Conservation (phyloP, 2,329 filamentous ascomycete genomes). For the Ophiostoma quercus region DNA sequence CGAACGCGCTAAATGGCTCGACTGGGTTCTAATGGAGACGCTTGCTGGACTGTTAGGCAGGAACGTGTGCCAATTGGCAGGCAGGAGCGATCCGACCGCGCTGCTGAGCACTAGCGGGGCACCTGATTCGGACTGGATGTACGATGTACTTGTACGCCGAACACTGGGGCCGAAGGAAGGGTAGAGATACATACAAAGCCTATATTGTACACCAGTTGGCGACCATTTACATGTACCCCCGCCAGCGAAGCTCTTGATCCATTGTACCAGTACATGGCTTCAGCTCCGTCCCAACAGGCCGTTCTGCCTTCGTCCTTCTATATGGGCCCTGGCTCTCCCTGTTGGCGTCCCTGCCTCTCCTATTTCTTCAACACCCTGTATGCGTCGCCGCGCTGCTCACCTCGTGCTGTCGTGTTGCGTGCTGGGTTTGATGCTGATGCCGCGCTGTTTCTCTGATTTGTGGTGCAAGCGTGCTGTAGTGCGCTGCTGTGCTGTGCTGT, state of each 20-base stretch:
- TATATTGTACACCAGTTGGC: background rate
- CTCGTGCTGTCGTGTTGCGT: background rate
- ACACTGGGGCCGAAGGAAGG: background rate
- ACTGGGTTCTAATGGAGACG: conserved; percentile 1
- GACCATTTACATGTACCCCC: background rate
- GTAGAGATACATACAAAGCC: background rate
- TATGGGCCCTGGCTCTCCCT: background rate
- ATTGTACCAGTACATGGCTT: background rate
- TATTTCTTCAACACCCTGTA: conserved; percentile 12
- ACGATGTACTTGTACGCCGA: background rate
- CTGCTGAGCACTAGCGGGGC: conserved; percentile 10
- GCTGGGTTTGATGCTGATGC: background rate
- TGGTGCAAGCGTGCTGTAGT: background rate
- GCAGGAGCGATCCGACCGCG: conserved; percentile 19
- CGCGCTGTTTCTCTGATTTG: background rate
- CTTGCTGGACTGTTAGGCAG: background rate
- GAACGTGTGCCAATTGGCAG: conserved; percentile 19
- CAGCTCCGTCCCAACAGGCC: conserved; percentile 7
- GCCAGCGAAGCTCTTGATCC: background rate
- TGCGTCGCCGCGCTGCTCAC: background rate
- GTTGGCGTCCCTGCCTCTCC: conserved; percentile 5
- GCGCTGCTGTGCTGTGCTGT: conserved; percentile 12
- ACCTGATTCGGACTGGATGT: background rate
- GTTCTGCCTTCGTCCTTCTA: background rate
- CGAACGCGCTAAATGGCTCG: background rate